Base-by-base conservation (phyloP, 2,329 filamentous ascomycete species). In the Pleoardoris graminearum region DNA sequence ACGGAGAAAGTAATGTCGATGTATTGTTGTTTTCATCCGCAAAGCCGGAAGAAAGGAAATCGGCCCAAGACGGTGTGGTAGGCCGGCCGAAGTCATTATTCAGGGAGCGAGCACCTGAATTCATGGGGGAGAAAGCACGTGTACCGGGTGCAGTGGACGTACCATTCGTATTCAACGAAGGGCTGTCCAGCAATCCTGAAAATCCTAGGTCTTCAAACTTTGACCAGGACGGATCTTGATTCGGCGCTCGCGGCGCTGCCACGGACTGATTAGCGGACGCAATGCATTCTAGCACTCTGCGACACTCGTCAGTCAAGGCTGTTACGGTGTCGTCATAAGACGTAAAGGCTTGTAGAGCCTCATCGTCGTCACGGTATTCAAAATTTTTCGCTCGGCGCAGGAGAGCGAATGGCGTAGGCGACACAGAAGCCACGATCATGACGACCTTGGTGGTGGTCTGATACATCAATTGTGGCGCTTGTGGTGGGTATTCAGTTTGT, bases 61-160 rank as follows among this genome's bases (percentile, higher is more conserved):
- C 94, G 3, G 94, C 94, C 94, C 94, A 99, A 0, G 94, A 97
- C 1, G 94, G 94, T 0, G 94, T 99, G 0, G 91, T 97, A 1
- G 94, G 94, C 52, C 94, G 84, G 30, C 84, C 91, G 39, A 88
- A 75, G 52, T 87, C 84, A 37, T 81, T 81, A n/a, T 75, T 81
- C 46, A 83, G 83, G 8, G 90, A 90, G 5, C 83, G 82, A 14
- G 91, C 85, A 5, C 84, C 84, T 12, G 82, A 83, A 51, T 85
- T 81, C 32, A 95, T 72, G 17, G 83, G 84, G 1, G 89, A 84
- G 66, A 97, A 97, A 3, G 93, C 93, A 58, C 96, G 86, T 8
- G 63, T 35, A 41, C 62, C 60, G 12, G 58, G 55, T 7, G 54
- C 42, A 7, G 54, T 48, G 7, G 66, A 62, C 8, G 58, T 54